phyloP scores from a whole-genome alignment of 148 eudicot genomes.

The Heliosperma pusillum region DNA sequence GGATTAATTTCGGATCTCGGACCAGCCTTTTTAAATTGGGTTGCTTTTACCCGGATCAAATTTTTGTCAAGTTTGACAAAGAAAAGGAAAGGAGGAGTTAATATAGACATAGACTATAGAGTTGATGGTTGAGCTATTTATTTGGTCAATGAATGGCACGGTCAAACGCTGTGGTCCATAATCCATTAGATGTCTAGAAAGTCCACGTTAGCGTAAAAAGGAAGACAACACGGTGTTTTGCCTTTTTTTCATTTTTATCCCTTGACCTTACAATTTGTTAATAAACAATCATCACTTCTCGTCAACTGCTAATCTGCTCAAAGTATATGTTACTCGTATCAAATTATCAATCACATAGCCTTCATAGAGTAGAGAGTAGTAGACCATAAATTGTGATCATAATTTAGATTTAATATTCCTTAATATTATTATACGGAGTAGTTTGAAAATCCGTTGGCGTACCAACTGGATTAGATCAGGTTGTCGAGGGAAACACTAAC shows the following conservation, averaged over 20 bases:
- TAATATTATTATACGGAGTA: too few species aligned
- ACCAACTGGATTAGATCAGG: slow-evolving; percentile 3
- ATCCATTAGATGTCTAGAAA: neutral
- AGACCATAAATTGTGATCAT: too few species aligned
- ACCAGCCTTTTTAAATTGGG: too few species aligned
- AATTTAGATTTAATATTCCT: too few species aligned
- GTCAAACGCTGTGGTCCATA: slow-evolving; percentile 14
- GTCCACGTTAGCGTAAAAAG: slow-evolving; percentile 14
- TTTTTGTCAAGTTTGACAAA: too few species aligned
- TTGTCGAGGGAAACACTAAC: slow-evolving; percentile 5
- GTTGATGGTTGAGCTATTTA: neutral
- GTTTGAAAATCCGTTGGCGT: slow-evolving; percentile 19
- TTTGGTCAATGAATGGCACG: neutral
- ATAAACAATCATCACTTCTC: neutral
- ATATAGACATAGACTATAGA: neutral
- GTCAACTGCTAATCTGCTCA: too few species aligned
- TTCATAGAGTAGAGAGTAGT: too few species aligned
- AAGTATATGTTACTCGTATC: too few species aligned
- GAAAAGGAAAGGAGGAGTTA: too few species aligned
- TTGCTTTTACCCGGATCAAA: too few species aligned
- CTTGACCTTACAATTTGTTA: neutral
- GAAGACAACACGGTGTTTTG: slow-evolving; percentile 10
- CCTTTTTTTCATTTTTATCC: neutral
- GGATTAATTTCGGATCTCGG: too few species aligned
- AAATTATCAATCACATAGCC: too few species aligned